These are phyloP conservation scores for Ceratonia siliqua DNA, from an alignment of 306 rosid genomes.

Conservation along the genomic window DNA sequence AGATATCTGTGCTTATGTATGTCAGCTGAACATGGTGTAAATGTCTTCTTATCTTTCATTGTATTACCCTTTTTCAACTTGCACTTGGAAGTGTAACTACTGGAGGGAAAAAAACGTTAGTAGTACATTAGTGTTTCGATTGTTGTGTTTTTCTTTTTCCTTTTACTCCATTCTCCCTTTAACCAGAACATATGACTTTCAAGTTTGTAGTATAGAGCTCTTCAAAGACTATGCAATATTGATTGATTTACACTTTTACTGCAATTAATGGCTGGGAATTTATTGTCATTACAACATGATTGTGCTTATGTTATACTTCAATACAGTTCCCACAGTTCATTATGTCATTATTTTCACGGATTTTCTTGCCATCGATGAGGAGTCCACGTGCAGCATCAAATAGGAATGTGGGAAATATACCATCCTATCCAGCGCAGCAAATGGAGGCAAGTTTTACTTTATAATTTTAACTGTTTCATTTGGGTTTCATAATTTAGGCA, in stretches of 20 bases:
- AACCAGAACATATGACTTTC: not conserved
- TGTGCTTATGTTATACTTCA: constrained; percentile 27
- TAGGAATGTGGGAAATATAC: constrained; percentile 58
- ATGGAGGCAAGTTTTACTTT: constrained; percentile 67
- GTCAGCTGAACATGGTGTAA: not conserved
- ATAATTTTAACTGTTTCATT: constrained; percentile 17
- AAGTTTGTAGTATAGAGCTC: not conserved
- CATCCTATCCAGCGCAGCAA: constrained; percentile 62
- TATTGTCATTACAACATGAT: constrained; percentile 28
- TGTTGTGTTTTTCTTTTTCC: constrained; percentile 8
- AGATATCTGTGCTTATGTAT: constrained; percentile 6
- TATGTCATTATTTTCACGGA: constrained; percentile 66
- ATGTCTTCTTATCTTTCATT: constrained; percentile 12
- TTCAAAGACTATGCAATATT: not conserved
- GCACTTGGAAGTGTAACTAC: constrained; percentile 12
- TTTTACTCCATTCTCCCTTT: not conserved
- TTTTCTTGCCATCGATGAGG: constrained; percentile 70
- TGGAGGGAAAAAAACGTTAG: not conserved
- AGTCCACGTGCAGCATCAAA: constrained; percentile 62
- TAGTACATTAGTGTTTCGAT: not conserved
- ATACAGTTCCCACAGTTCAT: constrained; percentile 76
- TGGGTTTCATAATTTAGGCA: not conserved
- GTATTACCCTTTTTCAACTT: not conserved
- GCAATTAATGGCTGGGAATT: constrained; percentile 32
- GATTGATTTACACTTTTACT: constrained; percentile 19